Base-by-base conservation (phyloP, 306 rosid genomes). In the Dryas alaskensis region DNA sequence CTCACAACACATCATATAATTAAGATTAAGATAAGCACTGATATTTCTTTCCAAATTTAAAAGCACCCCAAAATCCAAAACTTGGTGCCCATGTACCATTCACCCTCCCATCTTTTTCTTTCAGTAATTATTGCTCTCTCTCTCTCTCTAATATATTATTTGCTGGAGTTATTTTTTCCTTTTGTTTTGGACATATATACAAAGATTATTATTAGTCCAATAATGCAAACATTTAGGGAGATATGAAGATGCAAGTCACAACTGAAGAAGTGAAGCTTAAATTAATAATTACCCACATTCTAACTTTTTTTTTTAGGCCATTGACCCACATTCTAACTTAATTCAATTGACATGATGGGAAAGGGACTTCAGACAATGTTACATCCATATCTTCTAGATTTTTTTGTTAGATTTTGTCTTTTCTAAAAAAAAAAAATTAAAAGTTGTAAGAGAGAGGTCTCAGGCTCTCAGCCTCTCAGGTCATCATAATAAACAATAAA, bases 51-150 rank as follows among this genome's bases (percentile, higher is more conserved):
- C 46, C 60, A 44, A 67, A 53, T 49, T 46, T 58, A 78, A 57
- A 78, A 59, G 74, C 69, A 72, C 60, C 73, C 64, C 76, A 70
- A 59, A 79, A 85, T 87, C 84, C 78, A 83, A 85, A 76, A 79
- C 85, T 71, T 57, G 55, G 65, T 72, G 86, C 37, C 78, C 78
- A 76, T 78, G 72, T 78, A 70, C 79, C 60, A 74, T 68, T 72
- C 73, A 78, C 80, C 77, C 70, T 75, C 76, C 72, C 55, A 42
- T 77, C 52, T 48, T 79, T 84, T 73, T 66, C 69, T 65, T 68
- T 39, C 67, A 57, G 85, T 76, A 86, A 89, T 85, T 61, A 76
- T 83, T 76, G 80, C 27, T 59, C 75, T 19, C 54, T n/a, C 69
- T 70, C 59, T 61, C 74, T 71, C 49, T 53, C 52, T 70, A 37